Base-by-base conservation (phyloP, 2,329 filamentous ascomycete species). In the Graphilbum fragrans region DNA sequence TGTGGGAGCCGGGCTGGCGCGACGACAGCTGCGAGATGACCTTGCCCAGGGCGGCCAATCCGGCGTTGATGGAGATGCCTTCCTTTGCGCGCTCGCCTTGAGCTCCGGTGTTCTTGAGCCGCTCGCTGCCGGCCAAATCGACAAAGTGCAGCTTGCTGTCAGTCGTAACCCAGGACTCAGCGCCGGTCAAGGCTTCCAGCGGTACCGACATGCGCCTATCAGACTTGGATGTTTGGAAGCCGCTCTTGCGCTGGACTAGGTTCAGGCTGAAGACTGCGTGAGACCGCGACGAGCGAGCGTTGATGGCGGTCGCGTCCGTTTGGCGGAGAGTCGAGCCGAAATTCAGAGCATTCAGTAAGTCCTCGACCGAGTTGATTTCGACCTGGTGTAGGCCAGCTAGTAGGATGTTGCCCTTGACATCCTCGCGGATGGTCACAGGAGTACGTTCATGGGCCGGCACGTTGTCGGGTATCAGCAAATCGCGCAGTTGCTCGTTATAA, bases 101-200 rank as follows among this genome's bases (percentile, higher is more conserved):
- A 1, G 92, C 92, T 27, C 87, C 86, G 0, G 92, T 98, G 54
- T 98, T 96, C 66, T 98, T 98, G 54, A 98, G 67, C 52, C 92
- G 77, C 64, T 98, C 92, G 58, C 92, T 96, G 49, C 92, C 92
- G 39, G 92, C 92, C 59, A 98, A 66, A 75, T 98, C 92, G 45
- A 98, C 92, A 57, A 98, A 98, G 58, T 98, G 92, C 39, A 98
- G 72, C 63, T 98, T 98, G 76, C 92, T 98, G 60, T 98, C 92
- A 10, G 92, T 83, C 0, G 87, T 95, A 34, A 96, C 72, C 61
- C 75, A 77, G 38, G 72, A 71, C 27, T 80, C 75, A 17, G 80
- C 75, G 20, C 75, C 73, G 3, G 80, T 75, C 67, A 92, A 75
- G 32, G 81, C 75, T 55, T 96, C 92, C 6, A 90, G 57, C 0